phyloP scores from a whole-genome alignment of 768 basidiomycete species.

The Tricholoma flavovirens region DNA sequence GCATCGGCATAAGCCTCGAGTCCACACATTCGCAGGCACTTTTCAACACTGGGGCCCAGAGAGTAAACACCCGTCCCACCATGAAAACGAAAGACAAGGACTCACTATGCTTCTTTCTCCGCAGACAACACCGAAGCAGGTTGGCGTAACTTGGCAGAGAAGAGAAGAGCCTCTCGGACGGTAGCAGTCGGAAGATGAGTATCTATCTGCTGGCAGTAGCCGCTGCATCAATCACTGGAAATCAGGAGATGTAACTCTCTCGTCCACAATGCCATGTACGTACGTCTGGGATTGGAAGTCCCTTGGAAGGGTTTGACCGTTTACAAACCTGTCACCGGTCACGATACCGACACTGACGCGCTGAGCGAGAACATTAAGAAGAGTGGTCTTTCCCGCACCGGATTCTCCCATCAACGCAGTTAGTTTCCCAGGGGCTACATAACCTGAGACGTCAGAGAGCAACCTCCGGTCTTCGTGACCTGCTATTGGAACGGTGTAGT shows the following conservation, averaged over 20 bases:
- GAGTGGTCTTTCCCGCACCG: constrained; percentile 51
- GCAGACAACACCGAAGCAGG: constrained; percentile 54
- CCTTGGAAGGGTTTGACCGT: constrained; percentile 50
- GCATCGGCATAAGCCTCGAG: too few species aligned
- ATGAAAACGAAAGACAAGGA: constrained; percentile 6
- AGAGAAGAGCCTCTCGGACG: too few species aligned
- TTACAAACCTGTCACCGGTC: constrained; percentile 48
- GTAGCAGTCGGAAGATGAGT: too few species aligned
- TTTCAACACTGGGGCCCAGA: constrained; percentile 31
- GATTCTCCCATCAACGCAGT: constrained; percentile 72
- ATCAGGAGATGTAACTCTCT: constrained; percentile 24
- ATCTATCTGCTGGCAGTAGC: too few species aligned
- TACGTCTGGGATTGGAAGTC: too few species aligned
- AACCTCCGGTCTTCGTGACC: constrained; percentile 41
- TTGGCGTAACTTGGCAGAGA: constrained; percentile 69
- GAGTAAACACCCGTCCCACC: not conserved
- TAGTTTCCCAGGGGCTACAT: constrained; percentile 74
- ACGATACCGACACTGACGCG: constrained; percentile 42
- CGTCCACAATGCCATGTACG: not conserved
- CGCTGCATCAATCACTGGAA: constrained; percentile 32
- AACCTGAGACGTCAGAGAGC: constrained; percentile 71
- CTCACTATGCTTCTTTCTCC: constrained; percentile 80
- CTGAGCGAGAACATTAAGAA: constrained; percentile 55
- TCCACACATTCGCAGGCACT: constrained; percentile 58
- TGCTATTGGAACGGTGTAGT: constrained; percentile 56